Percentiles rank a stretch among this genome's conserved stretches.
Evolutionary conservation across 2,329 filamentous ascomycete genomes (phyloP).

Genomic region (Dothistroma septosporum): DNA sequence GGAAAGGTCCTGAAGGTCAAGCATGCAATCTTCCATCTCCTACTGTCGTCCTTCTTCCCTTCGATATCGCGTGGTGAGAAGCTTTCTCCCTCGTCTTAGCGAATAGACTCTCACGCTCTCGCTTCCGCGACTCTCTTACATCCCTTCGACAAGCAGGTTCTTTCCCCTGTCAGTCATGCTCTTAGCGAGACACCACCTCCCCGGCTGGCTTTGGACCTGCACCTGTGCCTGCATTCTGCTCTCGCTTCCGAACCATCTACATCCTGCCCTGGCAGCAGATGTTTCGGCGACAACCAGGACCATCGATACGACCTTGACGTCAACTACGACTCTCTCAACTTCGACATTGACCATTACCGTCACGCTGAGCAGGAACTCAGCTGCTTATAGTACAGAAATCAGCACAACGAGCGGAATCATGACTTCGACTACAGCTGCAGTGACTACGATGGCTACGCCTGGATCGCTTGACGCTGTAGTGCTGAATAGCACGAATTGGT

Average conservation of each 20-base stretch:
- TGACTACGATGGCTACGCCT: not conserved
- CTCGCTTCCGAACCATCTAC: not conserved
- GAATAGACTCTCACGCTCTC: not conserved
- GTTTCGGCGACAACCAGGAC: slow-evolving; percentile 8
- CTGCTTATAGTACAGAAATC: slow-evolving; percentile 9
- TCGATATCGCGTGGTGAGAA: not conserved
- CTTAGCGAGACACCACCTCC: not conserved
- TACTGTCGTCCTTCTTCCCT: not conserved
- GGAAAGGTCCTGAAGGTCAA: not conserved
- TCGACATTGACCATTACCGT: slow-evolving; percentile 23
- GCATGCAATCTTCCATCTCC: not conserved
- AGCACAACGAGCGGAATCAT: slow-evolving; percentile 8
- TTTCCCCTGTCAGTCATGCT: not conserved
- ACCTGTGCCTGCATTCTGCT: slow-evolving; percentile 6
- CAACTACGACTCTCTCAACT: slow-evolving; percentile 24
- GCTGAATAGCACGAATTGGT: slow-evolving; percentile 34
- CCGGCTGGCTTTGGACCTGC: slow-evolving; percentile 1
- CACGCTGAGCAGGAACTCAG: slow-evolving; percentile 7
- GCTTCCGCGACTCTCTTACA: not conserved
- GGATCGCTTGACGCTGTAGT: slow-evolving; percentile 17
- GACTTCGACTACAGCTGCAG: slow-evolving; percentile 2
- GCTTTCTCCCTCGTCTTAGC: not conserved
- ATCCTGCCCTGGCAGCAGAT: slow-evolving; percentile 9
- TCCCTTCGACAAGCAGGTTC: slow-evolving; percentile 1
- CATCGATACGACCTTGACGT: slow-evolving; percentile 16